phyloP scores from a whole-genome alignment of 106 monocot genomes.

The Agapanthus africanus region DNA sequence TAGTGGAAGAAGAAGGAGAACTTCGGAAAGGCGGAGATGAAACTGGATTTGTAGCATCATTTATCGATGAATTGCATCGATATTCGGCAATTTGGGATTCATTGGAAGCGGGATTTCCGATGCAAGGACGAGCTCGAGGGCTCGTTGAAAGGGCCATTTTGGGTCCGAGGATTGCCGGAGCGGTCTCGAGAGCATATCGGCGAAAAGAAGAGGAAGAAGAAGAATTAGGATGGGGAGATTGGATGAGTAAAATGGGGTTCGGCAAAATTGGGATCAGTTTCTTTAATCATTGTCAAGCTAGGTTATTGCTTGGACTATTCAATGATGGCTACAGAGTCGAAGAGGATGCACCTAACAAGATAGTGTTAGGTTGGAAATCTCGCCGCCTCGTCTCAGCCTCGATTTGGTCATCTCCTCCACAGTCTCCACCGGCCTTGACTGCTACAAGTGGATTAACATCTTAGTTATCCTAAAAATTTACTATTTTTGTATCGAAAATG shows the following conservation, averaged over 20 bases:
- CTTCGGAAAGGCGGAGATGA: background rate
- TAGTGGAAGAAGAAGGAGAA: constrained; percentile 27
- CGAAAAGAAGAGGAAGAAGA: constrained; percentile 10
- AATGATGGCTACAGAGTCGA: constrained; percentile 30
- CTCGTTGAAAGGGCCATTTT: constrained; percentile 28
- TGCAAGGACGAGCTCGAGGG: constrained; percentile 28
- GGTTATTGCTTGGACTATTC: constrained; percentile 32
- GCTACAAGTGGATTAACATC: constrained; percentile 1
- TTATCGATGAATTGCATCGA: constrained; percentile 35
- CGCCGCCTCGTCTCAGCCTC: constrained; percentile 32
- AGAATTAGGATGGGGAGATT: constrained; percentile 16
- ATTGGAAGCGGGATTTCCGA: constrained; percentile 41
- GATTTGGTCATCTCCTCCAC: constrained; percentile 22
- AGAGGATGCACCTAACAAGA: constrained; percentile 21
- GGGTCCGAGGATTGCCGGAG: constrained; percentile 32
- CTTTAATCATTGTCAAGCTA: constrained; percentile 35
- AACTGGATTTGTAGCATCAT: constrained; percentile 17
- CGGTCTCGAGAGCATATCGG: constrained; percentile 21
- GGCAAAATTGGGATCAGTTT: constrained; percentile 22
- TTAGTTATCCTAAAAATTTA: background rate
- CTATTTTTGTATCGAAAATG: background rate
- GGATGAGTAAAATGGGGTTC: constrained; percentile 23
- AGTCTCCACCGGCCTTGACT: background rate
- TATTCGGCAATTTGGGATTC: constrained; percentile 43
- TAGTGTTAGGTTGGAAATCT: constrained; percentile 35